These are phyloP conservation scores for Stygiomarasmius scandens DNA, from an alignment of 1,284 basidiomycete species.

Conservation along the genomic window DNA sequence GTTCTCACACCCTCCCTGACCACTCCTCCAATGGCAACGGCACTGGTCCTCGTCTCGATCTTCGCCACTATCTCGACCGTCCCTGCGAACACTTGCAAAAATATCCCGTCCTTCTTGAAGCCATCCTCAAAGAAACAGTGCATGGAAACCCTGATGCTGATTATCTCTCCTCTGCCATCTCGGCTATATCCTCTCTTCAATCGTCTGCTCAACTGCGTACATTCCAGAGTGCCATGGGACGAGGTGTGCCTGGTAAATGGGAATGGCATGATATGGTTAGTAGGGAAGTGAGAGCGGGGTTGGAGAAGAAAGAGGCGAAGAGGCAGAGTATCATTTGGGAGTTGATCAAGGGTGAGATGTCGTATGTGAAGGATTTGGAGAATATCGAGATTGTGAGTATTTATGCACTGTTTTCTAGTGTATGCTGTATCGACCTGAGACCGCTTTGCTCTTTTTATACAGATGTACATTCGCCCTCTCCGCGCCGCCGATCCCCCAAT, in stretches of 20 bases:
- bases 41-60: slow-evolving; percentile 74
- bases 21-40: too few species aligned
- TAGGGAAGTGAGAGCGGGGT: slow-evolving; percentile 58
- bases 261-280: slow-evolving; percentile 90
- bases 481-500: slow-evolving; percentile 76
- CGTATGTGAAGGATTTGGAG: slow-evolving; percentile 91
- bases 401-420: not conserved
- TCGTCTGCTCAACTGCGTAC: slow-evolving; percentile 76
- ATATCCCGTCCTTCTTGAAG: slow-evolving; percentile 87
- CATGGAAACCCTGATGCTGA: slow-evolving; percentile 80
- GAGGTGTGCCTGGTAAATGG: slow-evolving; percentile 72
- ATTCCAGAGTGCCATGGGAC: slow-evolving; percentile 85
- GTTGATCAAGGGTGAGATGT: slow-evolving; percentile 94
- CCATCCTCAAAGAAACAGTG: slow-evolving; percentile 81
- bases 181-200: slow-evolving; percentile 78
- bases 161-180: slow-evolving; percentile 75
- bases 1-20: not conserved
- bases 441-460: slow-evolving; percentile 6
- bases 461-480: slow-evolving; percentile 82
- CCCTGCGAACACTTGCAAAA: slow-evolving; percentile 90
- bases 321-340: slow-evolving; percentile 95
- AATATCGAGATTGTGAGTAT: slow-evolving; percentile 75
- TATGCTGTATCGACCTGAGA: not conserved
- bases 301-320: slow-evolving; percentile 80
- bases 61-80: slow-evolving; percentile 86